Conservation (phyloP, 208 protist genomes). For the Spongospora subterranea region DNA sequence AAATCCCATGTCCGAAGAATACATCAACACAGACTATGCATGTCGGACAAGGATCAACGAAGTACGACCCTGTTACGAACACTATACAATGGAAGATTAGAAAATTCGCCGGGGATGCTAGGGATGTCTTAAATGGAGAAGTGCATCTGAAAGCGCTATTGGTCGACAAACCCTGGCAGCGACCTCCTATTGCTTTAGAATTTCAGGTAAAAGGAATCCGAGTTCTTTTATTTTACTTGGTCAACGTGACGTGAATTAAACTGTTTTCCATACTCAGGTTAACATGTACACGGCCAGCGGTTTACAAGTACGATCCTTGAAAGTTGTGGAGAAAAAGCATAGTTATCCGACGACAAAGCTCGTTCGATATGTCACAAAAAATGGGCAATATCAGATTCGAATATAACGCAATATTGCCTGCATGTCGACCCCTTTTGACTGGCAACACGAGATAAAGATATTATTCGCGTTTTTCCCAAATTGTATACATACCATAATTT, state of each 20-base stretch:
- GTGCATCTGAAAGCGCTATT: conserved; percentile 82
- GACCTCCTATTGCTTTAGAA: conserved; percentile 91
- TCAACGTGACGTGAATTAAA: not conserved
- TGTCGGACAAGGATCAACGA: conserved; percentile 53
- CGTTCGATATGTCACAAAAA: conserved; percentile 96
- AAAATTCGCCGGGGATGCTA: conserved; percentile 81
- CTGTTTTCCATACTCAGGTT: conserved; percentile 66
- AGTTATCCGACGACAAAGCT: conserved; percentile 92
- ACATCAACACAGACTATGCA: conserved; percentile 64
- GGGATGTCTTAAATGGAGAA: conserved; percentile 85
- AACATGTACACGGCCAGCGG: conserved; percentile 93
- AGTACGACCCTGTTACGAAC: conserved; percentile 55
- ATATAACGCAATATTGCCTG: conserved; percentile 58
- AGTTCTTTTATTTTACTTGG: not conserved
- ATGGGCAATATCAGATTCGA: conserved; percentile 94
- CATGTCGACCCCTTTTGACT: not conserved
- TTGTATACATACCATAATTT: too few species aligned
- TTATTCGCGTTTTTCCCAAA: not conserved
- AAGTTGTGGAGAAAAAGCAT: conserved; percentile 79
- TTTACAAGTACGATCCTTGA: conserved; percentile 91
- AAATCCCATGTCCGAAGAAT: conserved; percentile 73
- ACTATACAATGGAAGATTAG: conserved; percentile 63
- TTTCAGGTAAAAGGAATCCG: conserved; percentile 81
- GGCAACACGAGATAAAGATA: not conserved
- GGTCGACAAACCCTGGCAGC: conserved; percentile 83